Evolutionary conservation across 208 protist genomes (phyloP).

Genomic region (Wallacemonas sp.): DNA sequence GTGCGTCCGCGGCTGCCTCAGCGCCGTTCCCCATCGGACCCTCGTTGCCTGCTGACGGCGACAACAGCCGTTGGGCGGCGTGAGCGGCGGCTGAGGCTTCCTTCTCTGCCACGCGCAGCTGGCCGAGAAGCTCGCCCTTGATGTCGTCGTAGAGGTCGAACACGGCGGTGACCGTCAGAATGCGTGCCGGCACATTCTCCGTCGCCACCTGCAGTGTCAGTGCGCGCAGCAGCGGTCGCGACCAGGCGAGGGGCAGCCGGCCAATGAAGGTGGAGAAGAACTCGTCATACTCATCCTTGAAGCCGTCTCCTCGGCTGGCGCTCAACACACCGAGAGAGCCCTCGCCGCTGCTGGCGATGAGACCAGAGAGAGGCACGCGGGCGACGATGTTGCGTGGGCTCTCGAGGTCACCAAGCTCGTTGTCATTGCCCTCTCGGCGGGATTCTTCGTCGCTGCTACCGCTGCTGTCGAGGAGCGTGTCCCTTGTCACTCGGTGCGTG

Average conservation of each 20-base stretch:
- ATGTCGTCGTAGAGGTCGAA: slow-evolving; percentile 56
- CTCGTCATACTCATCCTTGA: slow-evolving; percentile 18
- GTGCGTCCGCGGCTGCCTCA: no score
- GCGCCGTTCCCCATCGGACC: no score
- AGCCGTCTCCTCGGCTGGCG: not conserved
- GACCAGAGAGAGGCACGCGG: not conserved
- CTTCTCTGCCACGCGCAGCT: slow-evolving; percentile 15
- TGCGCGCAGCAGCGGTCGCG: slow-evolving; percentile 37
- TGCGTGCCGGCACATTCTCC: slow-evolving; percentile 38
- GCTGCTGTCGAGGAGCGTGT: not conserved
- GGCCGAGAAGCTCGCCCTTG: slow-evolving; percentile 32
- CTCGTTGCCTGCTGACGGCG: no score
- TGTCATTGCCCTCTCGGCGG: not conserved
- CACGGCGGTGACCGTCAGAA: slow-evolving; percentile 29
- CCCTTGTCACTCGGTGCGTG: not conserved
- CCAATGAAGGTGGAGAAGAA: slow-evolving; percentile 29
- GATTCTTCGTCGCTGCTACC: not conserved
- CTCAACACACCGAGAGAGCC: not conserved
- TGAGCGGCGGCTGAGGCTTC: slow-evolving; percentile 2
- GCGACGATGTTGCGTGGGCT: not conserved
- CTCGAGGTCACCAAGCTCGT: not conserved
- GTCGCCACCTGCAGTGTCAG: slow-evolving; percentile 58
- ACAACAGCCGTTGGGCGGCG: not conserved
- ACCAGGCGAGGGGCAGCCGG: slow-evolving; percentile 40
- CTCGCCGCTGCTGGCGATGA: not conserved